Evolutionary conservation across 495 filamentous ascomycete genomes (phyloP), one percentile per base, ranked within the genome.

Genomic region (Hyaloscypha variabilis): DNA sequence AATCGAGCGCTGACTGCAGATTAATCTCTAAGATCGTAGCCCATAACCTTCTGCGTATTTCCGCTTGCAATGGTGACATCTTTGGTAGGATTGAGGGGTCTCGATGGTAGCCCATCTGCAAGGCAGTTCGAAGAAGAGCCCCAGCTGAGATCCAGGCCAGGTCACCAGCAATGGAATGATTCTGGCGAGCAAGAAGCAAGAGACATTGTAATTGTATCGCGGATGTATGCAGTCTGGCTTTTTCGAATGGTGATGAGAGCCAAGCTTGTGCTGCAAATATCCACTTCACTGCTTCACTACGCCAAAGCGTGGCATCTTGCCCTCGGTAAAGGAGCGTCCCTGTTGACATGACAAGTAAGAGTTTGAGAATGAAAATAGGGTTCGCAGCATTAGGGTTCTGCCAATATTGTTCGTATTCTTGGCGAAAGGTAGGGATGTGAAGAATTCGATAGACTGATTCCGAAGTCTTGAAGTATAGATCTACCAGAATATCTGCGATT

Each of bases 11-110:
- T 6, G 87, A 80, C 62, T 88, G 83, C n/a, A 89, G 69, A 26
- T 82, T 77, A 8, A 89, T 75, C 72, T 90, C 88, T 34, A 90
- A 63, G 19, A 89, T 84, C 1, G 86, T 87, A n/a, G 81, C 83
- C 88, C 88, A 91, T 14, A 92, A 77, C 24, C 89, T 79, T 52
- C 88, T 76, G n/a, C 88, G 82, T 79, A 90, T 84, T 73, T 92
- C 89, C 54, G 84, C 81, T 17, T 79, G 77, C 30, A 88, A 83
- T 0, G 66, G 62, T 1, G 81, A 72, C 66, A 78, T 77, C 26
- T 71, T 73, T 5, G 78, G 74, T 1, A 83, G 69, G 29, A 67
- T 65, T 31, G 77, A 72, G 0, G 87, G 86, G 51, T 89, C 87
- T 4, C 82, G 76, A 65, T 91, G 86, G 13, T 90, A 75, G 1